Conservation (phyloP, 768 basidiomycete species). For the Phaeotremella fagi region DNA sequence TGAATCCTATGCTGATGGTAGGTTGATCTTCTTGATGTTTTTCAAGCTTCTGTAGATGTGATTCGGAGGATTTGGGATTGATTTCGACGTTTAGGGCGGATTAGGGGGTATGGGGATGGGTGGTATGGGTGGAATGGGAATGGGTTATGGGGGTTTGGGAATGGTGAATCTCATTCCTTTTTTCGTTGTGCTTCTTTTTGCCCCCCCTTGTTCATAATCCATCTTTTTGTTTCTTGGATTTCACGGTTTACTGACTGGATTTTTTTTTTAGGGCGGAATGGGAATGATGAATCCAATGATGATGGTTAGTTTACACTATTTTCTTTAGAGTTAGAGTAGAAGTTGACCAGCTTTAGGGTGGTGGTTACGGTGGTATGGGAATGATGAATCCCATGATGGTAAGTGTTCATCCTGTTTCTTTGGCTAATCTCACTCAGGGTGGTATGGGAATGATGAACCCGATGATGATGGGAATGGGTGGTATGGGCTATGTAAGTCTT, state of each 20-base stretch:
- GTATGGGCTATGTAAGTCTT: slow-evolving; percentile 17
- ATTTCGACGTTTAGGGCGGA: slow-evolving; percentile 58
- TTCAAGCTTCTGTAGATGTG: no score
- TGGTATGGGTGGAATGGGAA: slow-evolving; percentile 23
- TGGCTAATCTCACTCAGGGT: no score
- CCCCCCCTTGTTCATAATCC: neutral
- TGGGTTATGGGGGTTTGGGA: neutral
- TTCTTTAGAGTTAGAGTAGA: no score
- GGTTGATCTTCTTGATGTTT: no score
- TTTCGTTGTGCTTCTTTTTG: neutral
- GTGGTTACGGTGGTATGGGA: slow-evolving; percentile 33
- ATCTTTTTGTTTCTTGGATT: no score
- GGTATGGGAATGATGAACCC: slow-evolving; percentile 27
- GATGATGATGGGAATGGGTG: slow-evolving; percentile 29
- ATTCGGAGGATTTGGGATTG: no score
- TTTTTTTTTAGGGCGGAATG: no score
- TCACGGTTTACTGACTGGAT: no score
- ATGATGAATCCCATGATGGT: neutral
- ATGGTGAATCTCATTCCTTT: neutral
- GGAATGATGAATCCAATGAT: no score
- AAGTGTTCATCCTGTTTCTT: no score
- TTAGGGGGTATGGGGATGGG: slow-evolving; percentile 50
- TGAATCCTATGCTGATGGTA: neutral
- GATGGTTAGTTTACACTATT: no score
- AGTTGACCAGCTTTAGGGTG: no score